Percentiles rank a stretch among this genome's conserved stretches.
Evolutionary conservation across 208 protist species (phyloP).

Genomic region (Acanthamoeba sp.): DNA sequence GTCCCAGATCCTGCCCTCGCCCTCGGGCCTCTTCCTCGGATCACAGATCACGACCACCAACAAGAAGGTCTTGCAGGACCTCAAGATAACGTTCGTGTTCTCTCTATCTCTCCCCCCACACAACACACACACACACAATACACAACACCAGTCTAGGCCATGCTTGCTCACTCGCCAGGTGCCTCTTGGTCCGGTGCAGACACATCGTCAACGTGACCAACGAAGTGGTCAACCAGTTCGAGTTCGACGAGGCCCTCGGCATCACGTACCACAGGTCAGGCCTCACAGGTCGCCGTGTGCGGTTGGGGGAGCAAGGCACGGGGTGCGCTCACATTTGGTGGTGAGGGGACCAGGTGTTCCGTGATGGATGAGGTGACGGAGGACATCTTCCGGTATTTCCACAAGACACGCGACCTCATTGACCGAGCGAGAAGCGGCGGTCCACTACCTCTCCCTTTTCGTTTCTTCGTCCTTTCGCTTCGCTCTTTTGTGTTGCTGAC

Average conservation of each 20-base stretch:
- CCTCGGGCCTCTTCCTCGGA: conserved; percentile 3
- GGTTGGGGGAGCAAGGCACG: too few species aligned
- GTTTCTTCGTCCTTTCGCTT: too few species aligned
- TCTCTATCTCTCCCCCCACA: neutral
- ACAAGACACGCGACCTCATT: neutral
- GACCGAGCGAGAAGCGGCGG: neutral
- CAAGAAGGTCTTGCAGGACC: neutral
- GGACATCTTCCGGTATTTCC: conserved; percentile 18
- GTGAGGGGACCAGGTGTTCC: neutral
- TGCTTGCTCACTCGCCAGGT: too few species aligned
- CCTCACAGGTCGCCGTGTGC: too few species aligned
- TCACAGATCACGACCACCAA: conserved; percentile 49
- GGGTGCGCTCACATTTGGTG: neutral
- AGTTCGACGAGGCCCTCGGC: neutral
- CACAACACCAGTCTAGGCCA: too few species aligned
- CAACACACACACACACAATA: neutral
- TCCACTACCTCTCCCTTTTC: neutral
- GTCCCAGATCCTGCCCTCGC: conserved; percentile 25
- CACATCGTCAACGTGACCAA: conserved; percentile 61
- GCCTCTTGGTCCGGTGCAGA: neutral
- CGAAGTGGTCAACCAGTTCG: conserved; percentile 32
- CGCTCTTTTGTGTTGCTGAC: too few species aligned
- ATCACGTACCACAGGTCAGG: neutral
- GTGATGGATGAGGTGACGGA: conserved; percentile 27
- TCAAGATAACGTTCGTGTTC: conserved; percentile 25